These are phyloP conservation scores for Dovyalis caffra DNA, from an alignment of 345 rosid species.

Conservation along the genomic window DNA sequence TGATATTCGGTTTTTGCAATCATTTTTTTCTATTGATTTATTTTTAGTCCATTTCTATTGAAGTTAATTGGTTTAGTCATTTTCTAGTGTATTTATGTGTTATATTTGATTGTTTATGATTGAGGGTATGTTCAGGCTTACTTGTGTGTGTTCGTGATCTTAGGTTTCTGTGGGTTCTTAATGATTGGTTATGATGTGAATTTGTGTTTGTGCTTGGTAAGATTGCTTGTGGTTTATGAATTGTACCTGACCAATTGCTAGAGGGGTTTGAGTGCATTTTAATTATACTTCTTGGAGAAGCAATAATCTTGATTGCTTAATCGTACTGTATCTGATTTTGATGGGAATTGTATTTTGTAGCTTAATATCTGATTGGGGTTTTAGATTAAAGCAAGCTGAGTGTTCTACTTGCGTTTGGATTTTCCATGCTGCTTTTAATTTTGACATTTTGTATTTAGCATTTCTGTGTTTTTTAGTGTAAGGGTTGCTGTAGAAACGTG, in stretches of 20 bases:
- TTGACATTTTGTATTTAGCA: neutral
- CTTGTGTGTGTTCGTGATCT: too few species aligned
- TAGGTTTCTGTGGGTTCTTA: too few species aligned
- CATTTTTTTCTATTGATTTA: neutral
- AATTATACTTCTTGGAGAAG: neutral
- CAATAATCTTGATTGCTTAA: neutral
- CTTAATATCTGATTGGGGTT: neutral
- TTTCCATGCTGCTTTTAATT: neutral
- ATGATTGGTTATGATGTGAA: too few species aligned
- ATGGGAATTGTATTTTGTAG: neutral
- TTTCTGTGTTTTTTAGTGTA: neutral
- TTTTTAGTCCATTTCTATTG: neutral
- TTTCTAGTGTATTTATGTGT: neutral
- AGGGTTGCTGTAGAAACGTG: neutral
- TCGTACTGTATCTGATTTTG: neutral
- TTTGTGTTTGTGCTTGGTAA: neutral
- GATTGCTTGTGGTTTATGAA: neutral
- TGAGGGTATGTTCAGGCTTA: neutral
- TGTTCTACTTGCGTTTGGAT: too few species aligned
- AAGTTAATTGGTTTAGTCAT: neutral
- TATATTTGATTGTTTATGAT: neutral
- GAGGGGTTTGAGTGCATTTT: neutral
- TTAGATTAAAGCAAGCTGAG: too few species aligned
- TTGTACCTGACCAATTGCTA: neutral
- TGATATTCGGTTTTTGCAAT: neutral